phyloP scores from a whole-genome alignment of 345 rosid genomes.

The Gynandropsis gynandra region DNA sequence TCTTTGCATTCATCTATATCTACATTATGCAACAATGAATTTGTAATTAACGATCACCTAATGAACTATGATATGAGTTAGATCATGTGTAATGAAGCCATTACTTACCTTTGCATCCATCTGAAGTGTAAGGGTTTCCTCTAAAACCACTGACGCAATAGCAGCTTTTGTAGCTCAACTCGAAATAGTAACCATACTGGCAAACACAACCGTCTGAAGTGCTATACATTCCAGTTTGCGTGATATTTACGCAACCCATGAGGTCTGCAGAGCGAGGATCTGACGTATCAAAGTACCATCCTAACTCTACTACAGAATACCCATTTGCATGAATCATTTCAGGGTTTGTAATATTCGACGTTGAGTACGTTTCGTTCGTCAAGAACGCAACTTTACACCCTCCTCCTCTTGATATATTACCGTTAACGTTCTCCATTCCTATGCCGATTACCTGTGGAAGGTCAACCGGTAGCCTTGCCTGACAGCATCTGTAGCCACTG shows the following conservation, averaged over 20 bases:
- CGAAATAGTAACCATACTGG: background rate
- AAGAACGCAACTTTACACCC: slow-evolving; percentile 26
- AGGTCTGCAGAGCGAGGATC: too few species aligned
- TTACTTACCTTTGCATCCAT: background rate
- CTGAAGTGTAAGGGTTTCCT: background rate
- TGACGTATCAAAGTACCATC: slow-evolving; percentile 27
- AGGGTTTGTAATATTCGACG: slow-evolving; percentile 19
- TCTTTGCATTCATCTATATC: too few species aligned
- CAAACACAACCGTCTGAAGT: background rate
- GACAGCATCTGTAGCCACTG: slow-evolving; percentile 40
- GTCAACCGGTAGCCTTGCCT: slow-evolving; percentile 28
- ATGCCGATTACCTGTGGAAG: slow-evolving; percentile 19
- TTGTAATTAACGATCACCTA: too few species aligned
- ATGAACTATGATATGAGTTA: too few species aligned
- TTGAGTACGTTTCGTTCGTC: slow-evolving; percentile 22
- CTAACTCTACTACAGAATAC: slow-evolving; percentile 19
- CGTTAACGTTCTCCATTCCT: slow-evolving; percentile 1
- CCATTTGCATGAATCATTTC: slow-evolving; percentile 16
- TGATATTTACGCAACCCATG: background rate
- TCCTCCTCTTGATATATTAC: background rate
- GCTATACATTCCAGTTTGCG: background rate
- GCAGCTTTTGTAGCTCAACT: too few species aligned
- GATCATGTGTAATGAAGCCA: too few species aligned
- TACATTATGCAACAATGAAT: too few species aligned
- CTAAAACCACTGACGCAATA: background rate